These are phyloP conservation scores for Crithidia fasciculata DNA, from an alignment of 208 protist species.

Conservation along the genomic window DNA sequence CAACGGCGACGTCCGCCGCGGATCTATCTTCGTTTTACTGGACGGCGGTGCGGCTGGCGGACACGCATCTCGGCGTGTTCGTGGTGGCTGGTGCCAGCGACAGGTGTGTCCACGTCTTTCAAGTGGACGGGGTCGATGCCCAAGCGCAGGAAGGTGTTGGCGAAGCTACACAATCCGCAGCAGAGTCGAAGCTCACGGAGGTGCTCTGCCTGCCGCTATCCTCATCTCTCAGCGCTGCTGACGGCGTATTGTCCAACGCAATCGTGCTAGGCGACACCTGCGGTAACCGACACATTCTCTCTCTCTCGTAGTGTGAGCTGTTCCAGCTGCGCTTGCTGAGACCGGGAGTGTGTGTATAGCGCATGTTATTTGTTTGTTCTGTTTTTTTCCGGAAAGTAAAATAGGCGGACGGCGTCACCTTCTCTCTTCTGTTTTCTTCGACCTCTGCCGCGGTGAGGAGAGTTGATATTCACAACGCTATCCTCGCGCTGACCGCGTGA, in stretches of 20 bases:
- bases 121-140: not conserved
- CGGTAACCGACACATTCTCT: slow-evolving; percentile 33
- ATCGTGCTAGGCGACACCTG: slow-evolving; percentile 32
- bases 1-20: not conserved
- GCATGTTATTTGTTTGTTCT: slow-evolving; percentile 5
- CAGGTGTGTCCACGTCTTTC: slow-evolving; percentile 14
- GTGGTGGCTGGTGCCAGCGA: slow-evolving; percentile 26
- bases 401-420: too few species aligned
- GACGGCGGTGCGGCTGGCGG: slow-evolving; percentile 19
- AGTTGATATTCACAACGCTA: too few species aligned
- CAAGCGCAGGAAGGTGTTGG: not conserved
- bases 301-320: slow-evolving; percentile 4
- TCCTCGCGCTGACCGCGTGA: too few species aligned
- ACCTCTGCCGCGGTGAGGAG: not conserved
- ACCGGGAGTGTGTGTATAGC: too few species aligned
- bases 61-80: slow-evolving; percentile 11
- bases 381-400: not conserved
- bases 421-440: not conserved
- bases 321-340: too few species aligned
- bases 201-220: slow-evolving; percentile 12
- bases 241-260: not conserved
- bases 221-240: slow-evolving; percentile 17
- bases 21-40: slow-evolving; percentile 11
- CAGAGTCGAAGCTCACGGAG: not conserved
- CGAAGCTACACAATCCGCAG: not conserved